A percentile compares a stretch with the other conserved stretches of the same genome.
Evolutionary conservation across 2,329 filamentous ascomycete species (phyloP).

Genomic region (Emergomyces pasteurianus): DNA sequence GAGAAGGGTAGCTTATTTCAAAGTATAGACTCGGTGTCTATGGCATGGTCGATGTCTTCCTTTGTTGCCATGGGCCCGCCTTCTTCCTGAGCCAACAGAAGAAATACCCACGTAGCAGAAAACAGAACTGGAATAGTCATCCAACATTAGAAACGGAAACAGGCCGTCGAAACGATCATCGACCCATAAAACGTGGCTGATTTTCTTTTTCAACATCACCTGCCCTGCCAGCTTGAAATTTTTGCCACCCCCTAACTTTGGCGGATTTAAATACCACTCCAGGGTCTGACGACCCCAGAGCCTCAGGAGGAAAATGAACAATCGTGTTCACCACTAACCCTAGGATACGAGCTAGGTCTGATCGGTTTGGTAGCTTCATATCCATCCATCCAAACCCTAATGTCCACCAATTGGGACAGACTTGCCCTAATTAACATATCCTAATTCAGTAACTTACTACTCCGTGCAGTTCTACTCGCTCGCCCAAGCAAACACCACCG

Average conservation of each 20-base stretch:
- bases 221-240: background rate
- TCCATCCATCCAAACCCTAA: slow-evolving; percentile 5
- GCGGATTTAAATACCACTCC: background rate
- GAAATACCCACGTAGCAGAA: slow-evolving; percentile 28
- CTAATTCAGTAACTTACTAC: background rate
- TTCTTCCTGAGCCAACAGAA: slow-evolving; percentile 46
- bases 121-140: slow-evolving; percentile 30
- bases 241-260: background rate
- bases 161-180: slow-evolving; percentile 21
- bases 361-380: too few relatives aligned
- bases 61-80: slow-evolving; percentile 38
- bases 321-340: background rate
- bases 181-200: slow-evolving; percentile 29
- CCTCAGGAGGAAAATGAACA: background rate
- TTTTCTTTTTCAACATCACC: slow-evolving; percentile 22
- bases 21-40: slow-evolving; percentile 26
- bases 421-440: background rate
- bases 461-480: too few relatives aligned
- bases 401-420: background rate
- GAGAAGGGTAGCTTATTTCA: background rate
- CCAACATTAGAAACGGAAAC: slow-evolving; percentile 19
- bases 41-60: slow-evolving; percentile 39
- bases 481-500: slow-evolving; percentile 22
- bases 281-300: too few relatives aligned
- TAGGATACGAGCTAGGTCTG: slow-evolving; percentile 15